Evolutionary conservation across 305 asterid species (phyloP).

Genomic region (Fraxinus xanthoxyloides): DNA sequence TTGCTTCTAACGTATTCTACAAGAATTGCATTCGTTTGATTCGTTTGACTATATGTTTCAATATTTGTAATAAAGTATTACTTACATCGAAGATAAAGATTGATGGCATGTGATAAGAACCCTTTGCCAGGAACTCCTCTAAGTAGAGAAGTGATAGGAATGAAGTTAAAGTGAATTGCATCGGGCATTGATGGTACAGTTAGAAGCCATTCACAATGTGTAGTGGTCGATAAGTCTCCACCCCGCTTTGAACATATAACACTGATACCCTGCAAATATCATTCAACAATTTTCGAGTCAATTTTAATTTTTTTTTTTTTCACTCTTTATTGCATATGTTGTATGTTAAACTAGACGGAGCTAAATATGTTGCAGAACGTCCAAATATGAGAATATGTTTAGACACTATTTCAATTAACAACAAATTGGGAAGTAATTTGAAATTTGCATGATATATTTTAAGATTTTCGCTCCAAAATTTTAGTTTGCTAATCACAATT

Average conservation of each 20-base stretch:
- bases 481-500: neutral
- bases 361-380: neutral
- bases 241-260: conserved; percentile 84
- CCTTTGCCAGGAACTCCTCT: conserved; percentile 81
- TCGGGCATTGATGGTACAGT: conserved; percentile 75
- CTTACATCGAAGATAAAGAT: conserved; percentile 84
- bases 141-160: conserved; percentile 86
- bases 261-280: conserved; percentile 55
- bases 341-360: neutral
- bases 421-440: neutral
- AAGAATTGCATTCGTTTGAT: neutral
- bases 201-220: conserved; percentile 78
- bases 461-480: neutral
- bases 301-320: neutral
- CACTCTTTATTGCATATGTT: neutral
- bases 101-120: conserved; percentile 87
- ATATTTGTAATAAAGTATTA: neutral
- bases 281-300: neutral
- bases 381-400: conserved; percentile 16
- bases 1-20: neutral
- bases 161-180: conserved; percentile 66
- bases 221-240: conserved; percentile 50
- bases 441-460: neutral
- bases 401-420: conserved; percentile 7
- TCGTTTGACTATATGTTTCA: neutral